Base-by-base conservation (phyloP, 257 asterid species). In the Knoxia roxburghii region DNA sequence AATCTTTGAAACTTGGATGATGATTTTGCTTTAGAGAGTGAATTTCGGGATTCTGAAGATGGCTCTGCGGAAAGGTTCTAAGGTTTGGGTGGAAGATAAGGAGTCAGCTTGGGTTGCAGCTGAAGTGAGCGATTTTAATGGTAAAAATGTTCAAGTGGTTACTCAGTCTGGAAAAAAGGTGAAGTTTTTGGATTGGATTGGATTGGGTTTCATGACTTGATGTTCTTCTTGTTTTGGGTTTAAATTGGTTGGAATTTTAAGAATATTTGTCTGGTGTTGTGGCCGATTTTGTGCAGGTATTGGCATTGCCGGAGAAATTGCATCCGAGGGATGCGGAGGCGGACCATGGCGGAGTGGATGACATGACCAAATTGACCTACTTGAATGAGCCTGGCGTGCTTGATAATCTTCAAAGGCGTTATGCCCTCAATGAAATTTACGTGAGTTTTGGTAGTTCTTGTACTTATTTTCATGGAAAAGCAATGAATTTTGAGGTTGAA, bases 321-420 rank as follows among this genome's bases (percentile, higher is more conserved):
- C 85, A 65, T 48, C 89, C 85, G 12, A 80, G 99, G 80, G 99
- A 94, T 64, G 88, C 73, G 64, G 97, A 94, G 74, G 80, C 84
- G 33, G 99, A 94, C 67, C 87, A 90, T n/a, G 96, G 97, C 67
- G 97, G 99, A 54, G 99, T 90, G 62, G 97, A 94, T 75, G 97
- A 94, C 61, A 90, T 94, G 99, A 92, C 96, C 51, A 92, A 94
- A 58, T 75, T 94, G 83, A 90, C 96, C 53, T 94, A 87, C 68
- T 76, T 94, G 89, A 90, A 90, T 78, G 96, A 90, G 84, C 96
- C 97, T 1, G 95, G 97, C 29, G 96, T 94, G 74, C 95, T 94
- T 64, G 96, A 94, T 73, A 92, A 92, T 82, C 89, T 92, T 50
- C 86, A 83, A 74, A 86, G 93, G 76, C 77, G 97, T 82, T 92